Evolutionary conservation across 2,329 filamentous ascomycete genomes (phyloP).

Genomic region (Harringtonia lauricola): DNA sequence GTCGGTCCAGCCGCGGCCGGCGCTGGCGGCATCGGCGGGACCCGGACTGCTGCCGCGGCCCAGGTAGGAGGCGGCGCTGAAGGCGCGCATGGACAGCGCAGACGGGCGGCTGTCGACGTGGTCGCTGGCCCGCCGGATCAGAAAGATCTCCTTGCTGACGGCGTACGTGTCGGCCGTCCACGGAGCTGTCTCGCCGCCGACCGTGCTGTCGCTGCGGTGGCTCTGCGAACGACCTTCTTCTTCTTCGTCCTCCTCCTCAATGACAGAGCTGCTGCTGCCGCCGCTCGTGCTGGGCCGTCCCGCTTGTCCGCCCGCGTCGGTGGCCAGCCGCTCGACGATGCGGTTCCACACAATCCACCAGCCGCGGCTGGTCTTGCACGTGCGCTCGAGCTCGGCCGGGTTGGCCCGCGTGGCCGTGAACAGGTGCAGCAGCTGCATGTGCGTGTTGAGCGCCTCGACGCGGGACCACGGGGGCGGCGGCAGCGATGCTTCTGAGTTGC

Average conservation of each 20-base stretch:
- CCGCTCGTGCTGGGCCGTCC: background rate
- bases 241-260: constrained; percentile 2
- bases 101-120: constrained; percentile 23
- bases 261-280: background rate
- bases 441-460: constrained; percentile 52
- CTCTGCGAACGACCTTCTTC: background rate
- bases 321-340: constrained; percentile 28
- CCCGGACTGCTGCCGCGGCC: constrained; percentile 14
- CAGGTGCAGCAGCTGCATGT: constrained; percentile 51
- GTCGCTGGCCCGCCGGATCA: constrained; percentile 50
- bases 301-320: constrained; percentile 5
- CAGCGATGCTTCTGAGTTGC: background rate
- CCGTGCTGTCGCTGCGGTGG: constrained; percentile 1
- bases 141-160: constrained; percentile 47
- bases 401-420: constrained; percentile 34
- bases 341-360: constrained; percentile 63
- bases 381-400: constrained; percentile 42
- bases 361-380: constrained; percentile 53
- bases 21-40: background rate
- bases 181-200: constrained; percentile 1
- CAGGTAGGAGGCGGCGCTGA: constrained; percentile 7
- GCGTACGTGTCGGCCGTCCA: constrained; percentile 9
- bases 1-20: constrained; percentile 33
- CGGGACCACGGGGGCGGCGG: constrained; percentile 38
- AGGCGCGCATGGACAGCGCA: constrained; percentile 11